Evolutionary conservation across 2,329 filamentous ascomycete species (phyloP), one percentile per base, ranked within the genome.

Genomic region (Colletotrichum godetiae): DNA sequence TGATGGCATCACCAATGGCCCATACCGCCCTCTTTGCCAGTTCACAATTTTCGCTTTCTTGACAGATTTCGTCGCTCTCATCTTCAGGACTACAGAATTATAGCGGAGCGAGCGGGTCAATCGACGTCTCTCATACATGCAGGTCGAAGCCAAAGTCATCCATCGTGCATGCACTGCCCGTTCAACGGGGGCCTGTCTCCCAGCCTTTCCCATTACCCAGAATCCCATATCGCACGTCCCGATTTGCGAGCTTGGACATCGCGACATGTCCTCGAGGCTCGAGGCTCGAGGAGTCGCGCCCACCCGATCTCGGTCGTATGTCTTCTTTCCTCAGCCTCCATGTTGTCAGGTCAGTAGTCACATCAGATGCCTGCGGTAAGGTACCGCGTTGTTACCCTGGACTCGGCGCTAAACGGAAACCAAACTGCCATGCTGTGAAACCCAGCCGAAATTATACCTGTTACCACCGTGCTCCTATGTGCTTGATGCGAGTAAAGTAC

Each of bases 131-230:
- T 31, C 46, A 42, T 27, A n/a, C 4, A 69, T 56, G 60, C 67
- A 37, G 60, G 67, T 37, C 29, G 58, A 35, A 63, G 58, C 11
- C 13, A 31, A 59, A 24, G 57, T 24, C 37, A 68, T 29, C 64
- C 53, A 33, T 59, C 37, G 33, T 60, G 70, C 60, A 73, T 59
- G 70, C 60, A 73, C 70, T 73, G 60, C 66, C 60, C 60, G 19
- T 55, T 29, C 58, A 63, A 52, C 31, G 29, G 59, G 29, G 15
- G 13, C 31, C 53, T 31, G 22, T 35, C 55, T 60, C 67, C 67
- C 70, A 73, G 67, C 70, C 70, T 65, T 73, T 70, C 67, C 11
- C 67, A 73, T 64, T 73, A 46, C 42, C 24, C 33, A 61, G 35
- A 42, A 37, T 27, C 42, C 31, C 59, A 73, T 49, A 19, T 53